phyloP scores from a whole-genome alignment of 1,284 basidiomycete genomes.

The Stygiomarasmius scandens region DNA sequence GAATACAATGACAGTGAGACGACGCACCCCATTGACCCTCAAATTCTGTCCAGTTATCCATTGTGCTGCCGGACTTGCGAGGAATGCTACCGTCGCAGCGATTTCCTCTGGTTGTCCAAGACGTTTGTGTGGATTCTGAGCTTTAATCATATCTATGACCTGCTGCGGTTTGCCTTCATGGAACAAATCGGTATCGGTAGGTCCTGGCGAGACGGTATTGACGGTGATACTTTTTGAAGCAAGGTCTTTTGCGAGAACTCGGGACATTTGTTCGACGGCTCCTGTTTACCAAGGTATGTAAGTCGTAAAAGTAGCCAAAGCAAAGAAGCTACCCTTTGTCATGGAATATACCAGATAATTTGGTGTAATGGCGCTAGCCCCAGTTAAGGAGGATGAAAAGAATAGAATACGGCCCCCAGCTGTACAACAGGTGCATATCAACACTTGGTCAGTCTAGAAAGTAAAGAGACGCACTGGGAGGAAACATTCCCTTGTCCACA shows the following conservation, averaged over 20 bases:
- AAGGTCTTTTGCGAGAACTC: constrained; percentile 60
- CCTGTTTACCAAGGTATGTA: constrained; percentile 27
- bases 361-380: constrained; percentile 33
- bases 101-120: constrained; percentile 58
- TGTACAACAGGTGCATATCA: constrained; percentile 12
- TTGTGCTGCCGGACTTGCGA: constrained; percentile 51
- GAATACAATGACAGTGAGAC: too few species aligned
- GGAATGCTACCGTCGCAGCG: constrained; percentile 51
- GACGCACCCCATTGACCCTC: constrained; percentile 56
- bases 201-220: constrained; percentile 59
- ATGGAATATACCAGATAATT: constrained; percentile 53
- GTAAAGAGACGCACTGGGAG: constrained; percentile 38
- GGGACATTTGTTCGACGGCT: constrained; percentile 57
- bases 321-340: constrained; percentile 37
- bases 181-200: constrained; percentile 57
- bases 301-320: not conserved
- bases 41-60: constrained; percentile 63
- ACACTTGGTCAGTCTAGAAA: not conserved
- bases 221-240: constrained; percentile 55
- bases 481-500: constrained; percentile 37
- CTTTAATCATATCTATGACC: constrained; percentile 47
- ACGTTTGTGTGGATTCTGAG: constrained; percentile 47
- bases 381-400: constrained; percentile 53
- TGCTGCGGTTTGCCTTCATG: constrained; percentile 51
- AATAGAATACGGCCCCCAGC: constrained; percentile 57